These are phyloP conservation scores for Saccharum spontaneum DNA, from an alignment of 176 grass and related monocot species.

Conservation along the genomic window DNA sequence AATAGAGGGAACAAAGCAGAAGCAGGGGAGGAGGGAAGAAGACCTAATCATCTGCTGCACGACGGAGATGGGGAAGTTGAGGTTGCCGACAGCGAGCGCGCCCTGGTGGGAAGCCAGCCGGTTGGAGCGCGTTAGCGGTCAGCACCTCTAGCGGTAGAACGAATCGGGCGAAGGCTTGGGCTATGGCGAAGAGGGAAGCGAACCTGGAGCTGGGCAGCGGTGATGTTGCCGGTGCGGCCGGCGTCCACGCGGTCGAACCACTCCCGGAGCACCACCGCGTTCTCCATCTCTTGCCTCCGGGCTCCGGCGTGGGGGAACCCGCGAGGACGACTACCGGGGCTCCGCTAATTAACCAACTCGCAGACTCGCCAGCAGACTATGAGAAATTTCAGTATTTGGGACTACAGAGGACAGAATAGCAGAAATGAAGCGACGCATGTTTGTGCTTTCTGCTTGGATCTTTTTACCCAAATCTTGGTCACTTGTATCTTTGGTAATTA, in stretches of 20 bases:
- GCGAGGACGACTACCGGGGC: not conserved
- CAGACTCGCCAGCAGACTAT: no score
- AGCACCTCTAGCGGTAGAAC: not conserved
- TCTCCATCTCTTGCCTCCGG: slow-evolving; percentile 51
- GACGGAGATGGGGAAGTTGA: slow-evolving; percentile 63
- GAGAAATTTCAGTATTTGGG: no score
- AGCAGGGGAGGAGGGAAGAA: not conserved
- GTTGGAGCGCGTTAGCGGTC: not conserved
- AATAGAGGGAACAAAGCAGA: not conserved
- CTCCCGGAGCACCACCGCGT: slow-evolving; percentile 53
- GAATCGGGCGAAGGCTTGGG: not conserved
- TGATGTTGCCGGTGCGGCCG: slow-evolving; percentile 65
- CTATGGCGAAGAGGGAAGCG: not conserved
- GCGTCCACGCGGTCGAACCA: slow-evolving; percentile 80
- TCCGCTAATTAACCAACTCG: no score
- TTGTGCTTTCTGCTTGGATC: no score
- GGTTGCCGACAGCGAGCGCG: slow-evolving; percentile 73
- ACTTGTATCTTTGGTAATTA: not conserved
- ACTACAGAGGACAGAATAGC: no score
- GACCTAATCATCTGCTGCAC: slow-evolving; percentile 91
- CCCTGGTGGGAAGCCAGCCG: slow-evolving; percentile 39
- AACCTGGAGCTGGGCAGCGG: slow-evolving; percentile 65
- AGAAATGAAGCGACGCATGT: no score
- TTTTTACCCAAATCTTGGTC: not conserved
- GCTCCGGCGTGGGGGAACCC: not conserved